Percentiles rank a stretch among this genome's conserved stretches.
These are phyloP conservation scores for Boechera stricta DNA, from an alignment of 345 rosid genomes.

Conservation along the genomic window DNA sequence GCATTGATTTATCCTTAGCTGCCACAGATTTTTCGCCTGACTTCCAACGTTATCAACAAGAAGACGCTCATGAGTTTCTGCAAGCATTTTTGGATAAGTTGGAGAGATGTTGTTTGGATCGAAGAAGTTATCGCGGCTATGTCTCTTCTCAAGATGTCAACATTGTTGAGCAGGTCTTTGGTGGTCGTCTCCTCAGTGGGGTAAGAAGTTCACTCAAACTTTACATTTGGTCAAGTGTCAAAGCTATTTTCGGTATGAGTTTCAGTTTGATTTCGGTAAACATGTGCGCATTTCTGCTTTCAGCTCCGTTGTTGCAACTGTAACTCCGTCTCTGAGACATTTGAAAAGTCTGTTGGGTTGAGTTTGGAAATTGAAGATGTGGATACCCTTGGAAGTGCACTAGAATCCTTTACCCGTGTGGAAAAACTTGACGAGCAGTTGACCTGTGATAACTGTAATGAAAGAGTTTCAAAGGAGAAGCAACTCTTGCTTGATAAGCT, in stretches of 20 bases:
- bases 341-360: constrained; percentile 65
- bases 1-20: constrained; percentile 50
- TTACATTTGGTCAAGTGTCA: background rate
- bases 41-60: constrained; percentile 69
- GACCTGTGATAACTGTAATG: constrained; percentile 72
- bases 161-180: constrained; percentile 65
- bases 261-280: background rate
- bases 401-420: constrained; percentile 76
- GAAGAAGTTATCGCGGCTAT: constrained; percentile 30
- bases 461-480: constrained; percentile 71
- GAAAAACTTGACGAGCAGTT: constrained; percentile 75
- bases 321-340: constrained; percentile 59
- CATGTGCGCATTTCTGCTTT: constrained; percentile 11
- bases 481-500: constrained; percentile 74
- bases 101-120: constrained; percentile 62
- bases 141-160: constrained; percentile 46
- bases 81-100: constrained; percentile 75
- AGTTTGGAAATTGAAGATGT: constrained; percentile 83
- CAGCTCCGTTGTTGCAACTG: constrained; percentile 83
- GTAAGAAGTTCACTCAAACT: constrained; percentile 47
- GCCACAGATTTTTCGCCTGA: constrained; percentile 59
- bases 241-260: background rate
- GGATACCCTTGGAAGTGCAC: constrained; percentile 57
- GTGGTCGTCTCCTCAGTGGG: constrained; percentile 74
- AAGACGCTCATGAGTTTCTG: constrained; percentile 91